phyloP scores from a whole-genome alignment of 2,329 filamentous ascomycete genomes.

The Fusarium papillatum region DNA sequence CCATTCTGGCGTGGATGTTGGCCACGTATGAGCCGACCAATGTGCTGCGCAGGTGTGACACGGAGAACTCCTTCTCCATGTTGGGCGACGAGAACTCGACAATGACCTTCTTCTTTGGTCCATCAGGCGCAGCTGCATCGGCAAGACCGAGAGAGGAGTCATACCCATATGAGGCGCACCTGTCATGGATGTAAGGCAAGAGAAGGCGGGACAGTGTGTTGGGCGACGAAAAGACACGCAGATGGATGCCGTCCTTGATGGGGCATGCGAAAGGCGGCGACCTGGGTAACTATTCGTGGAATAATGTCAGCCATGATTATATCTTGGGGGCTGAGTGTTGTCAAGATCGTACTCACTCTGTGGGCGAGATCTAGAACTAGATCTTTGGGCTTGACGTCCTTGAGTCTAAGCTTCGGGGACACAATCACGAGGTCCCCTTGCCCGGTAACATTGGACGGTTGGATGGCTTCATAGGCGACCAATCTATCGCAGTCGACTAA shows the following conservation, averaged over 20 bases:
- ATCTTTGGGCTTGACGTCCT: constrained; percentile 21
- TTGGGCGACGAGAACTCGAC: constrained; percentile 84
- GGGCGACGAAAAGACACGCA: constrained; percentile 38
- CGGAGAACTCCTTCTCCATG: constrained; percentile 80
- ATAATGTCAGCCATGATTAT: background rate
- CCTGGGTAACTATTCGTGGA: constrained; percentile 32
- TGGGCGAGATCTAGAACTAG: constrained; percentile 36
- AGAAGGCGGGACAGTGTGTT: constrained; percentile 39
- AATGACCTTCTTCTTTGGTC: constrained; percentile 58
- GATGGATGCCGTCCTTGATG: constrained; percentile 39
- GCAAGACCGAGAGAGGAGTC: constrained; percentile 32
- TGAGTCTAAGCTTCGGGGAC: constrained; percentile 40
- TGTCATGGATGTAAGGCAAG: constrained; percentile 38
- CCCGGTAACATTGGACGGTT: constrained; percentile 41
- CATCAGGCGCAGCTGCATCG: constrained; percentile 18
- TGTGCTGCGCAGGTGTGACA: constrained; percentile 77
- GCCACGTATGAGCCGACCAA: constrained; percentile 78
- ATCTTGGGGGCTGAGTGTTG: background rate
- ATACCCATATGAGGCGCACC: constrained; percentile 34
- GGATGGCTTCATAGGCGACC: constrained; percentile 44
- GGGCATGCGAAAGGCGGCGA: constrained; percentile 39
- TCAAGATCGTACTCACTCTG: constrained; percentile 32
- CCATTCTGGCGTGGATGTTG: constrained; percentile 74
- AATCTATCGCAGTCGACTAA: constrained; percentile 35
- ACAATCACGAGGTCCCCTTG: constrained; percentile 44